Conservation (phyloP, 768 basidiomycete species). For the Mycena kentingensis region DNA sequence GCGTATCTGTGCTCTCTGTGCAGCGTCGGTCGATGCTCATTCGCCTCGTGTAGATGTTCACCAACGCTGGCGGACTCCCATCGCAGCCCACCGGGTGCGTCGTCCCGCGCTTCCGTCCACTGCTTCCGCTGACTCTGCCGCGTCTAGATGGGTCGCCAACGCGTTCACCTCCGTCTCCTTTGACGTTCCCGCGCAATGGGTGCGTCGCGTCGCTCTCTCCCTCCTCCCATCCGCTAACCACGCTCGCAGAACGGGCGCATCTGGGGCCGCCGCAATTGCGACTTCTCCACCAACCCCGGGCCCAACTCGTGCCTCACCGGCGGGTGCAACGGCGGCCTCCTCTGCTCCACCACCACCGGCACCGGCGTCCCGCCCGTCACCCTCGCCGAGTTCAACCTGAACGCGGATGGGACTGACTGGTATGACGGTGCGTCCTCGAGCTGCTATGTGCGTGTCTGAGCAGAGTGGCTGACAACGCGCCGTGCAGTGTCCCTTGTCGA, state of each 20-base stretch:
- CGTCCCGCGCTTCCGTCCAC: too few species aligned
- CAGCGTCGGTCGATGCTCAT: too few species aligned
- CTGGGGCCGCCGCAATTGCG: too few species aligned
- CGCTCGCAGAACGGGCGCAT: too few species aligned
- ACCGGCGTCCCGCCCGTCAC: constrained; percentile 45
- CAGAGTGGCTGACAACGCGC: too few species aligned
- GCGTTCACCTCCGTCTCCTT: neutral
- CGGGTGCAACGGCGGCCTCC: constrained; percentile 48
- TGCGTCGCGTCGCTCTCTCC: neutral
- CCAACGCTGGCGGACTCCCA: too few species aligned
- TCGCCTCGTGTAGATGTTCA: too few species aligned
- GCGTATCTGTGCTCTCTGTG: too few species aligned
- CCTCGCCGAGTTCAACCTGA: constrained; percentile 47
- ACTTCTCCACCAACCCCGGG: constrained; percentile 22
- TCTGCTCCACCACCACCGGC: constrained; percentile 35
- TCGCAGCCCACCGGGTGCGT: too few species aligned
- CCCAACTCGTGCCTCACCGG: constrained; percentile 44
- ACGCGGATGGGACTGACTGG: constrained; percentile 32
- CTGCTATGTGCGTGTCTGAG: too few species aligned
- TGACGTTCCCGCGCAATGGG: neutral
- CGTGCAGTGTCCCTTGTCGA: constrained; percentile 46
- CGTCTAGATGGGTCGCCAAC: neutral
- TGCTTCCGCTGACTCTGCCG: too few species aligned
- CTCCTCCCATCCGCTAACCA: too few species aligned
- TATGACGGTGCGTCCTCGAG: constrained; percentile 40